Evolutionary conservation across 2,329 filamentous ascomycete species (phyloP), one percentile per base, ranked within the genome.

Genomic region (Metarhizium anisopliae): DNA sequence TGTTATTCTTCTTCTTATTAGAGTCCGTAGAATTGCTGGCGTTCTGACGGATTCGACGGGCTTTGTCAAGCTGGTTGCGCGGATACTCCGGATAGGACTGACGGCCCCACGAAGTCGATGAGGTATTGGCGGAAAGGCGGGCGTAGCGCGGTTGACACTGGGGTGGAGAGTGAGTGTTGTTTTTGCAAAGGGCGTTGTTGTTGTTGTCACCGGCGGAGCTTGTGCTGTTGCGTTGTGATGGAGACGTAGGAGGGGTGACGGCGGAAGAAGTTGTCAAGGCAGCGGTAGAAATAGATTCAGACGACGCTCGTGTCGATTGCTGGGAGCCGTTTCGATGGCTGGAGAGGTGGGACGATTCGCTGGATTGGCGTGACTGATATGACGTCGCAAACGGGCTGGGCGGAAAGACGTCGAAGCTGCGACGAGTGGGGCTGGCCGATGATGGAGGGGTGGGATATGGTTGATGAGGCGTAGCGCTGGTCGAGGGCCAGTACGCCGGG

Each of bases 401-500:
- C 6, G 72, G 68, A 47, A 77, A 72, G 61, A 80, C 25, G 50
- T 51, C 50, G 50, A 55, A 52, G 54, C 47, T 18, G 35, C 2
- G 11, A 4, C 18, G 73, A 18, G 75, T 75, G 18, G 81, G 80
- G 61, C 76, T 81, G 56, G 76, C 76, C 11, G 52, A 47, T 42
- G 82, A 84, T 30, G 72, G 67, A 40, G 38, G 38, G 38, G 11
- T 16, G 38, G 32, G 32, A 40, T 14, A 16, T 40, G 7, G 38
- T 5, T 40, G 38, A 13, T 40, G 38, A 4, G 38, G 38, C 25
- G 25, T 25, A 25, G 25, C 25, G 25, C 25, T 25, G 25, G 25
- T 25, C 25, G 25, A 25, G 25, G 25, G 25, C 25, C 25, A 25
- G 25, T 25, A 25, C 25, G 25, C 25, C 25, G 25, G 38, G 38